Percentiles rank a stretch among this genome's conserved stretches.
phyloP scores from a whole-genome alignment of 129 eudicot species.

The Ambrosia artemisiifolia region DNA sequence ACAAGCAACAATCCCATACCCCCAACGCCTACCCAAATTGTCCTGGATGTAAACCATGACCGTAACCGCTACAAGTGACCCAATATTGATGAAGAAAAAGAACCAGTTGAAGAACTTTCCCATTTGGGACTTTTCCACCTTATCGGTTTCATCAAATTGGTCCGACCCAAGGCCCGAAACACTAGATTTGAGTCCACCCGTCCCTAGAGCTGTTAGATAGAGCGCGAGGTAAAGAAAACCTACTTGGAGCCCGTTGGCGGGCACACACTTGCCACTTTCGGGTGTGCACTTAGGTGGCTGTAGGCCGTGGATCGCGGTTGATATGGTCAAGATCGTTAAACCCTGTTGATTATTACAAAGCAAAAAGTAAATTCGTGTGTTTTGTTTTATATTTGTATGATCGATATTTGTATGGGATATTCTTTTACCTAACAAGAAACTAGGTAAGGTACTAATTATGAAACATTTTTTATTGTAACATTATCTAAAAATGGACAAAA shows the following conservation, averaged over 20 bases:
- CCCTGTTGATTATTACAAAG: slow-evolving; percentile 46
- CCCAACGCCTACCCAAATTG: slow-evolving; percentile 75
- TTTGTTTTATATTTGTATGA: too few relatives aligned
- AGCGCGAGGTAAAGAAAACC: slow-evolving; percentile 58
- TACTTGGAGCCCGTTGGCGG: slow-evolving; percentile 52
- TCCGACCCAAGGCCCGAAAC: slow-evolving; percentile 93
- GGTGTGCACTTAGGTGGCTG: slow-evolving; percentile 69
- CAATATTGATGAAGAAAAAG: slow-evolving; percentile 80
- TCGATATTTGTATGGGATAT: neutral
- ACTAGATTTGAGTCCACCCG: slow-evolving; percentile 87
- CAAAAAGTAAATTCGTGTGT: neutral
- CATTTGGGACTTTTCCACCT: slow-evolving; percentile 58
- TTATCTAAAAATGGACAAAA: neutral
- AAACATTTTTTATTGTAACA: neutral
- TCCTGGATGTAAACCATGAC: slow-evolving; percentile 81
- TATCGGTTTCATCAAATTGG: slow-evolving; percentile 72
- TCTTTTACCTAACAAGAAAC: neutral
- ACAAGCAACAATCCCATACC: slow-evolving; percentile 77
- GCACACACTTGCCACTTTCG: slow-evolving; percentile 34
- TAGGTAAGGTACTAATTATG: neutral
- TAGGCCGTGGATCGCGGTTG: slow-evolving; percentile 71
- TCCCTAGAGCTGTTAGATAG: slow-evolving; percentile 84
- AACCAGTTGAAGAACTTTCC: slow-evolving; percentile 76
- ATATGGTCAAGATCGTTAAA: slow-evolving; percentile 63
- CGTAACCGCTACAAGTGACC: slow-evolving; percentile 73